Conservation (phyloP, 768 basidiomycete species). For the Mrakia gelida region DNA sequence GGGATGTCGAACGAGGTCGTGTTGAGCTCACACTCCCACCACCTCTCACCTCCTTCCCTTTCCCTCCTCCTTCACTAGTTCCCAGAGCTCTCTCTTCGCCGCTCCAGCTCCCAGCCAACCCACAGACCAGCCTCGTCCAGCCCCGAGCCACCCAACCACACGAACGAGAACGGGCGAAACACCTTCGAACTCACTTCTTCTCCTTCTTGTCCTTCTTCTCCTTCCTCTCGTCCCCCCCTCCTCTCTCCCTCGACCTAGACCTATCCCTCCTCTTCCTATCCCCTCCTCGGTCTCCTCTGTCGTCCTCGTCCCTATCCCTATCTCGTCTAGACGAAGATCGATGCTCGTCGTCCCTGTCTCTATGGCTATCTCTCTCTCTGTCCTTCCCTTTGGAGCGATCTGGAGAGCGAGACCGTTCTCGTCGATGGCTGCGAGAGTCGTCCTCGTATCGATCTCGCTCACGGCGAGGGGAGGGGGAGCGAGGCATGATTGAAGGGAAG, state of each 20-base stretch:
- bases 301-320: constrained; percentile 38
- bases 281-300: constrained; percentile 44
- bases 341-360: constrained; percentile 26
- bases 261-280: constrained; percentile 48
- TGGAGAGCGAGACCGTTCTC: constrained; percentile 14
- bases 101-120: not conserved
- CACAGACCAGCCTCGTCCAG: too few species aligned
- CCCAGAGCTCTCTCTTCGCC: not conserved
- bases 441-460: constrained; percentile 13
- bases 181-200: constrained; percentile 51
- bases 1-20: too few species aligned
- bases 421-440: not conserved
- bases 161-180: not conserved
- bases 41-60: too few species aligned
- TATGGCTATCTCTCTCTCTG: constrained; percentile 29
- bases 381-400: constrained; percentile 34
- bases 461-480: constrained; percentile 23
- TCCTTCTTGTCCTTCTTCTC: constrained; percentile 47
- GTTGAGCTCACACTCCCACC: too few species aligned
- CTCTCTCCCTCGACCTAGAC: constrained; percentile 44
- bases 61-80: not conserved
- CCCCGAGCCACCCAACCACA: not conserved
- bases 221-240: constrained; percentile 36
- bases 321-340: constrained; percentile 32
- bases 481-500: constrained; percentile 8